Evolutionary conservation across 140 eudicot species (phyloP).

Genomic region (Flaveria floridana): DNA sequence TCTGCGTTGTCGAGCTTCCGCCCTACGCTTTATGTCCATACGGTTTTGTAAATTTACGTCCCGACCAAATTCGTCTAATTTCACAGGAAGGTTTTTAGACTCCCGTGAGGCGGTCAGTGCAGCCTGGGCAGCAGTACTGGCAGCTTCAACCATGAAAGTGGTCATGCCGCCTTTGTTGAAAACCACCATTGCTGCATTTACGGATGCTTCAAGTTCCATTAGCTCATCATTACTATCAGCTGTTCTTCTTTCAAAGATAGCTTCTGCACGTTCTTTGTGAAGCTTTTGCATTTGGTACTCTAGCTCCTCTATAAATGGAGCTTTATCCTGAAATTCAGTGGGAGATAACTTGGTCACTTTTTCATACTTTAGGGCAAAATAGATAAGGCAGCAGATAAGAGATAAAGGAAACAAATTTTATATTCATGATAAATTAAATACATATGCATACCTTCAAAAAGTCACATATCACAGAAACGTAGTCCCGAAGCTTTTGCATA

Average conservation of each 20-base stretch:
- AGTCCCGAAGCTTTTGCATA: slow-evolving; percentile 97
- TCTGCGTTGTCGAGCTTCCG: slow-evolving; percentile 60
- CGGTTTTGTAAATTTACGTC: slow-evolving; percentile 73
- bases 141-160: slow-evolving; percentile 52
- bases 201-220: slow-evolving; percentile 71
- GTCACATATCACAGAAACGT: slow-evolving; percentile 83
- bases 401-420: not conserved
- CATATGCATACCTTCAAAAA: slow-evolving; percentile 70
- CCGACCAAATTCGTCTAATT: slow-evolving; percentile 83
- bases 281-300: slow-evolving; percentile 92
- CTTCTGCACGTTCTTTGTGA: slow-evolving; percentile 81
- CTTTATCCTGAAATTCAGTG: slow-evolving; percentile 61
- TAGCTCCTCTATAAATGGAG: slow-evolving; percentile 86
- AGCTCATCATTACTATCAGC: slow-evolving; percentile 81
- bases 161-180: slow-evolving; percentile 57
- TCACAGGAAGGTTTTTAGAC: slow-evolving; percentile 60
- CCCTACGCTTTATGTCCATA: slow-evolving; percentile 76
- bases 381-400: not conserved
- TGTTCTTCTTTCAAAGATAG: slow-evolving; percentile 64
- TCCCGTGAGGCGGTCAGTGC: slow-evolving; percentile 54
- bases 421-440: not conserved
- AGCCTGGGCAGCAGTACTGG: slow-evolving; percentile 65
- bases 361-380: not conserved
- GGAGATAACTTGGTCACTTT: not conserved
- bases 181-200: slow-evolving; percentile 66